Percentiles rank a stretch among this genome's conserved stretches.
Evolutionary conservation across 345 rosid genomes (phyloP).

Genomic region (Carallia pectinifolia): DNA sequence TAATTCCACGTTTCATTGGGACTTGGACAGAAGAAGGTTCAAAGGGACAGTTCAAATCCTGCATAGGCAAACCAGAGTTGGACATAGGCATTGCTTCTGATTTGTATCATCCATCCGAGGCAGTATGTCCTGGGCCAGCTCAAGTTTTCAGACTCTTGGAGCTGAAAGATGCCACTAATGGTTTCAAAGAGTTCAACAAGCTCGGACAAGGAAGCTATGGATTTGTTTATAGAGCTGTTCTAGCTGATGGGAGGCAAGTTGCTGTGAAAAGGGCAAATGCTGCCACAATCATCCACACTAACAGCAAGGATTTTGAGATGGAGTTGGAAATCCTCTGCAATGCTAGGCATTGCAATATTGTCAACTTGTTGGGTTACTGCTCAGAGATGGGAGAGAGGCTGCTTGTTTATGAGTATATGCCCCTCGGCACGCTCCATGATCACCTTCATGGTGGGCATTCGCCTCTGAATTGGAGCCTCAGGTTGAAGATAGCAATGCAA

Average conservation of each 20-base stretch:
- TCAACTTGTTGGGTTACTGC: constrained; percentile 81
- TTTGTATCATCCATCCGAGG: constrained; percentile 33
- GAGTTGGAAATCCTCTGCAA: constrained; percentile 76
- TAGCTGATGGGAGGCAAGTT: constrained; percentile 78
- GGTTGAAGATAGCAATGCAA: constrained; percentile 68
- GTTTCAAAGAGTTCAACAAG: constrained; percentile 92
- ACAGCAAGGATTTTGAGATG: constrained; percentile 71
- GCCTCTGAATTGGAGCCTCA: constrained; percentile 64
- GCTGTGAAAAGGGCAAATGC: constrained; percentile 95
- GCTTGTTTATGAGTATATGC: constrained; percentile 84
- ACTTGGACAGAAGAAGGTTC: constrained; percentile 41
- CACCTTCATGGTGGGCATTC: constrained; percentile 79
- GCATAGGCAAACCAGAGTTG: constrained; percentile 56
- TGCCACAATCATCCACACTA: constrained; percentile 84
- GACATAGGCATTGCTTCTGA: constrained; percentile 38
- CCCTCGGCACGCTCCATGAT: constrained; percentile 86
- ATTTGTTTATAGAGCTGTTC: constrained; percentile 79
- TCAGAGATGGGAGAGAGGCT: constrained; percentile 87
- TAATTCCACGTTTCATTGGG: constrained; percentile 41
- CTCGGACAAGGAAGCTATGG: constrained; percentile 90
- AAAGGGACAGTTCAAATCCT: constrained; percentile 44
- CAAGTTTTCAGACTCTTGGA: constrained; percentile 81
- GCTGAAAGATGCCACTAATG: constrained; percentile 87
- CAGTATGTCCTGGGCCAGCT: constrained; percentile 60
- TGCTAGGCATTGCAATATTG: constrained; percentile 71